Percentiles rank a stretch among this genome's conserved stretches.
Evolutionary conservation across 495 filamentous ascomycete genomes (phyloP).

Genomic region (Aspergillus ellipticus): DNA sequence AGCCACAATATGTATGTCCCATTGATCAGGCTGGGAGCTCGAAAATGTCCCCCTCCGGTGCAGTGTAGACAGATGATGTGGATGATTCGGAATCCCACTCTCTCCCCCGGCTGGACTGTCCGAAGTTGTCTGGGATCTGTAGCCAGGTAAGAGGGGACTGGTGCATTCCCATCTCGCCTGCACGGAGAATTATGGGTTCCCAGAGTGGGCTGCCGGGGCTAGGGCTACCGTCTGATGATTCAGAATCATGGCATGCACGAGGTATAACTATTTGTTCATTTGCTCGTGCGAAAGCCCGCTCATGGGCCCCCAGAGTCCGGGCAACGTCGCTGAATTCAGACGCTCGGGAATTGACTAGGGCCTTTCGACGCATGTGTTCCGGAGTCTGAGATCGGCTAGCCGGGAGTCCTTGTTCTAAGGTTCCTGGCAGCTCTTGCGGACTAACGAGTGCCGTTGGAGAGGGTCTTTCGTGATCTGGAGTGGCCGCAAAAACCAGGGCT

Average conservation of each 20-base stretch:
- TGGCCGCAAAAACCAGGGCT: background rate
- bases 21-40: background rate
- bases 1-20: too few relatives aligned
- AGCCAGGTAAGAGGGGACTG: background rate
- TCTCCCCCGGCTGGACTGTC: background rate
- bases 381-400: conserved; percentile 25
- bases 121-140: too few relatives aligned
- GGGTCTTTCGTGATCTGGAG: background rate
- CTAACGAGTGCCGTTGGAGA: background rate
- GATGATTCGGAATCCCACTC: conserved; percentile 6
- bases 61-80: conserved; percentile 23
- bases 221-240: background rate
- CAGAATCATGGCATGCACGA: background rate
- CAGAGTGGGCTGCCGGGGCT: background rate
- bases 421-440: conserved; percentile 26
- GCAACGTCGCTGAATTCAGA: background rate
- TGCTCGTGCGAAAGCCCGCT: background rate
- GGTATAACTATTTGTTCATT: background rate
- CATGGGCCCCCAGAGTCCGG: background rate
- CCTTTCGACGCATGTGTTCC: conserved; percentile 18
- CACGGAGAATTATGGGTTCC: background rate
- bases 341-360: too few relatives aligned
- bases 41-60: conserved; percentile 10
- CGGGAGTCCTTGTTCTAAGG: conserved; percentile 24
- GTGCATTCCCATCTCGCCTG: background rate